Base-by-base conservation (phyloP, 768 basidiomycete genomes). In the Naganishia vaughanmartiniae region DNA sequence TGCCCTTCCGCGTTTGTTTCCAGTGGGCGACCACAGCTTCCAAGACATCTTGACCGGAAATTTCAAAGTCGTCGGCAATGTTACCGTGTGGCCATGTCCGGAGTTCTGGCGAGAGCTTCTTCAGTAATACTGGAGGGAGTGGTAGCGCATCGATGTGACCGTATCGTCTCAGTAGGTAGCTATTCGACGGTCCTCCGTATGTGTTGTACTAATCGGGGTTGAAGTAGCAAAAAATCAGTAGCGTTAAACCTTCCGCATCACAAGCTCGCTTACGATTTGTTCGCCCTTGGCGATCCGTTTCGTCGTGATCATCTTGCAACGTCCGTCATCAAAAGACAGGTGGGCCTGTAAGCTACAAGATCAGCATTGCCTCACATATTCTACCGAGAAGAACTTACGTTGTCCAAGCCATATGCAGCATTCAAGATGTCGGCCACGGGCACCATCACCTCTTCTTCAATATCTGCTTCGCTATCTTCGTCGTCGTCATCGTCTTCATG, bases 371-470 rank as follows among this genome's bases (percentile, higher is more conserved):
- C 24, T 19, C 45, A 24, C 24, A 30, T 26, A 28, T 21, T 33
- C 31, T 28, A 15, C 31, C 31, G 15, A 0, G 14, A 46, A 26
- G 21, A 28, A 80, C 88, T 72, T 76, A 92, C 93, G 73, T 97
- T 98, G 79, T 93, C 90, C 46, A 86, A 86, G 10, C 87, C 89
- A 79, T 87, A 91, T 66, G 88, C 86, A 14, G 95, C 96, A 76
- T 99, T 99, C 58, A 99, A 83, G 83, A 98, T 87, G 81, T 99
- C 96, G 3, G 96, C 96, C 83, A 98, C 88, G 0, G 95, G 94
- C 4, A 97, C 90, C 93, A 98, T 93, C 2, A 90, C 87, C 12
- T 91, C 87, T 72, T 90, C 87, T 12, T 85, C 84, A 7, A 86
- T 82, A 70, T 87, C 86, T 24, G 86, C 87, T 4, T 80, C 83